Evolutionary conservation across 495 filamentous ascomycete species (phyloP).

Genomic region (Xylaria grammica): DNA sequence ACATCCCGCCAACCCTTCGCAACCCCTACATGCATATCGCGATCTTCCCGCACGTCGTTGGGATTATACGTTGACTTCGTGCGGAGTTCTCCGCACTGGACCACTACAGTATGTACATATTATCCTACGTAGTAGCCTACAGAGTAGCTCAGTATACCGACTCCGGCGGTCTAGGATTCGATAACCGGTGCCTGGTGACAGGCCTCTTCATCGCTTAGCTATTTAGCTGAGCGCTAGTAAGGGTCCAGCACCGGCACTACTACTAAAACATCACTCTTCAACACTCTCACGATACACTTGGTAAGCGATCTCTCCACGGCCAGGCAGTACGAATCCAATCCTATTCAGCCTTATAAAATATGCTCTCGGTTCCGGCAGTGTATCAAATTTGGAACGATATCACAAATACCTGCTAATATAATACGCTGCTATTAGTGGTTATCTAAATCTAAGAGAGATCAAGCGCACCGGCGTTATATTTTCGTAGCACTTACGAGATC

Average conservation of each 20-base stretch:
- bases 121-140: too few species aligned
- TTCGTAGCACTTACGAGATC: neutral
- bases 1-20: neutral
- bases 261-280: neutral
- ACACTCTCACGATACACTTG: constrained; percentile 3
- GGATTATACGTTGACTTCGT: neutral
- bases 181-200: neutral
- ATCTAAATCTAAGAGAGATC: constrained; percentile 6
- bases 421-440: constrained; percentile 3
- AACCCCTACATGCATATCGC: neutral
- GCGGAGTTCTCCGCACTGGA: constrained; percentile 5
- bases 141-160: neutral
- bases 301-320: neutral
- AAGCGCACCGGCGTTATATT: constrained; percentile 1
- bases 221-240: neutral
- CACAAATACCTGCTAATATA: constrained; percentile 15
- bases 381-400: constrained; percentile 16
- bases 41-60: neutral
- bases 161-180: neutral
- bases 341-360: neutral
- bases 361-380: neutral
- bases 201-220: neutral
- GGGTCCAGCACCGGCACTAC: neutral
- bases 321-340: neutral
- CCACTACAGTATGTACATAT: neutral